Conservation (phyloP, 257 asterid genomes). For the Echium plantagineum region DNA sequence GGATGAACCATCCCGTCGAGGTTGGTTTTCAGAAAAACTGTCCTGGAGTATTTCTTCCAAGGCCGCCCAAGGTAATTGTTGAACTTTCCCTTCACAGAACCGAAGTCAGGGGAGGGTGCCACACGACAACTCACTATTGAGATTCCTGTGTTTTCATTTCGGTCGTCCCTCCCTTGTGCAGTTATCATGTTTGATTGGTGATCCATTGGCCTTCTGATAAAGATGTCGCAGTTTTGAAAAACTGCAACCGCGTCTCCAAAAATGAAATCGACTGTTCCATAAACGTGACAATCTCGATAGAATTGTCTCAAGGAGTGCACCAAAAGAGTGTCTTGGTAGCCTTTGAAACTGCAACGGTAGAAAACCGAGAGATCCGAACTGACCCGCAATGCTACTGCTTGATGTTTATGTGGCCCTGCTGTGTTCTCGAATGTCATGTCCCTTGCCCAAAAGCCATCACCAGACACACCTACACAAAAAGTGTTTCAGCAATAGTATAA, state of each 20-base stretch:
- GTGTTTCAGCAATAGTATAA: not conserved
- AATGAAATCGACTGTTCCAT: conserved; percentile 60
- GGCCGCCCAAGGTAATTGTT: conserved; percentile 56
- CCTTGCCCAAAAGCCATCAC: conserved; percentile 67
- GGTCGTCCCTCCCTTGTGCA: conserved; percentile 47
- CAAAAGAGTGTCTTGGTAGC: conserved; percentile 60
- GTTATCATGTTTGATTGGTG: conserved; percentile 54
- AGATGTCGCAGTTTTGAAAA: conserved; percentile 47
- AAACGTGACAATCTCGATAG: conserved; percentile 52
- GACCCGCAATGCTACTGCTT: conserved; percentile 59
- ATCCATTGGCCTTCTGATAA: conserved; percentile 39
- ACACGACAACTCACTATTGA: conserved; percentile 39
- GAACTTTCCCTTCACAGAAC: conserved; percentile 18
- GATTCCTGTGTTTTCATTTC: conserved; percentile 49
- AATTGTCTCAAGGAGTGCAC: conserved; percentile 54
- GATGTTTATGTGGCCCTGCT: conserved; percentile 52
- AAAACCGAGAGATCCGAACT: conserved; percentile 39
- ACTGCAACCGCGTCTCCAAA: conserved; percentile 55
- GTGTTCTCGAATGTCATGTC: conserved; percentile 69
- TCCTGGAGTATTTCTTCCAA: conserved; percentile 53
- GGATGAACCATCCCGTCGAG: conserved; percentile 42
- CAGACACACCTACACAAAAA: conserved; percentile 32
- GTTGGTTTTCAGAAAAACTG: conserved; percentile 36
- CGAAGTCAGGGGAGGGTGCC: conserved; percentile 25
- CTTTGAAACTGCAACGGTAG: conserved; percentile 55